Percentiles rank a stretch among this genome's conserved stretches.
Conservation (phyloP, 495 filamentous ascomycete genomes). For the Apiosordaria backusii region DNA sequence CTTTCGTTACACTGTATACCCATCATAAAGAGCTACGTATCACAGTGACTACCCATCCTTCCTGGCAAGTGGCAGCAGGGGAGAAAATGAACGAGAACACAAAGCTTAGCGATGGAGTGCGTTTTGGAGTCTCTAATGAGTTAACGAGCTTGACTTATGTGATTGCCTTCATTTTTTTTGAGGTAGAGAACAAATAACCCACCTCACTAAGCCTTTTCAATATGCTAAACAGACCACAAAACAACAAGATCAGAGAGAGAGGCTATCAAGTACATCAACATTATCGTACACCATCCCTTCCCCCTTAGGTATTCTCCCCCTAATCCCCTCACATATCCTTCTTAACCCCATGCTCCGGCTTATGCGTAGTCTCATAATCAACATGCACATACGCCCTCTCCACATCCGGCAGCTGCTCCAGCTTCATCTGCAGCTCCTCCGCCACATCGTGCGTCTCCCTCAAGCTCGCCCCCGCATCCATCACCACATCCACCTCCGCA, state of each 20-base stretch:
- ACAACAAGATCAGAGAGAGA: not conserved
- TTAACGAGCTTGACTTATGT: too few species aligned
- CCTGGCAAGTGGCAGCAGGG: too few species aligned
- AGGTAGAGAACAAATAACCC: too few species aligned
- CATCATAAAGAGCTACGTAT: too few species aligned
- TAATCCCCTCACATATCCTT: conserved; percentile 48
- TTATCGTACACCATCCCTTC: not conserved
- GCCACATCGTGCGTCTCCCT: conserved; percentile 87
- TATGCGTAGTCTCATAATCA: conserved; percentile 94
- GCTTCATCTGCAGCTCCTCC: conserved; percentile 89
- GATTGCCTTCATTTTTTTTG: too few species aligned
- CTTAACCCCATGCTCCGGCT: conserved; percentile 65
- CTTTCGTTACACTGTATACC: too few species aligned
- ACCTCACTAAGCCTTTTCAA: too few species aligned
- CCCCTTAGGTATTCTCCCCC: not conserved
- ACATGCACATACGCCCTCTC: conserved; percentile 97
- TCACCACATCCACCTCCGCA: conserved; percentile 86
- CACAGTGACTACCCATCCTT: too few species aligned
- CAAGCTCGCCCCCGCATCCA: conserved; percentile 66
- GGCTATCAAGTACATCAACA: not conserved
- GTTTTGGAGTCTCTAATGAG: too few species aligned
- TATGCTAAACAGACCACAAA: too few species aligned
- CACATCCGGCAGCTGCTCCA: conserved; percentile 87
- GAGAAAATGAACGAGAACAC: too few species aligned
- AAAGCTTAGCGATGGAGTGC: too few species aligned